A percentile compares a stretch with the other conserved stretches of the same genome.
Conservation (phyloP, 1,284 basidiomycete genomes). For the Anthracocystis setariae region DNA sequence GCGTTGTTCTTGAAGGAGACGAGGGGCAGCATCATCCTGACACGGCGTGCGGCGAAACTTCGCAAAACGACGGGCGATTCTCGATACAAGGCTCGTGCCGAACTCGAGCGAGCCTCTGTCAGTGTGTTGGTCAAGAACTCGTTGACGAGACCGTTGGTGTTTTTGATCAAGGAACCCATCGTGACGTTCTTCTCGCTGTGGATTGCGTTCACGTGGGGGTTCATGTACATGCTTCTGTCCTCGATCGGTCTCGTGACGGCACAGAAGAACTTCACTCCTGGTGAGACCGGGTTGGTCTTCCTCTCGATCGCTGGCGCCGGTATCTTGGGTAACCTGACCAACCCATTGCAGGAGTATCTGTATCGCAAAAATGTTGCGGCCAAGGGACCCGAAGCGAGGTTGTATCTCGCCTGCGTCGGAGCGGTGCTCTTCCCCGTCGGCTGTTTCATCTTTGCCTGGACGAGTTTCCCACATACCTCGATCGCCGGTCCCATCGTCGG, state of each 20-base stretch:
- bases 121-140: slow-evolving; percentile 74
- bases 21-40: slow-evolving; percentile 69
- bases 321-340: slow-evolving; percentile 76
- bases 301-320: slow-evolving; percentile 48
- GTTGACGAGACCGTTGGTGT: slow-evolving; percentile 75
- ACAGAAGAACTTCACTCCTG: slow-evolving; percentile 75
- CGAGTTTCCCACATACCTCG: slow-evolving; percentile 34
- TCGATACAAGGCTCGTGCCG: slow-evolving; percentile 74
- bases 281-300: slow-evolving; percentile 66
- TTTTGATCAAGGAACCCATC: slow-evolving; percentile 76
- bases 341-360: slow-evolving; percentile 68
- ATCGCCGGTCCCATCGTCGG: slow-evolving; percentile 67
- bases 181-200: slow-evolving; percentile 72
- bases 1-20: slow-evolving; percentile 65
- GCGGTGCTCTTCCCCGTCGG: slow-evolving; percentile 55
- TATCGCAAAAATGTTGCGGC: slow-evolving; percentile 32
- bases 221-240: slow-evolving; percentile 75
- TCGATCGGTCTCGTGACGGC: slow-evolving; percentile 68
- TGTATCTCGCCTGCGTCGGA: slow-evolving; percentile 68
- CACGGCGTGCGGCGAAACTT: slow-evolving; percentile 65
- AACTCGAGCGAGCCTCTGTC: slow-evolving; percentile 74
- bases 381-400: slow-evolving; percentile 69
- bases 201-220: slow-evolving; percentile 74
- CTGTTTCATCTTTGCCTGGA: slow-evolving; percentile 68
- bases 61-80: slow-evolving; percentile 72